Evolutionary conservation across 805 yeast species (phyloP), one percentile per base, ranked within the genome.

Genomic region (Myxozyma udenii): DNA sequence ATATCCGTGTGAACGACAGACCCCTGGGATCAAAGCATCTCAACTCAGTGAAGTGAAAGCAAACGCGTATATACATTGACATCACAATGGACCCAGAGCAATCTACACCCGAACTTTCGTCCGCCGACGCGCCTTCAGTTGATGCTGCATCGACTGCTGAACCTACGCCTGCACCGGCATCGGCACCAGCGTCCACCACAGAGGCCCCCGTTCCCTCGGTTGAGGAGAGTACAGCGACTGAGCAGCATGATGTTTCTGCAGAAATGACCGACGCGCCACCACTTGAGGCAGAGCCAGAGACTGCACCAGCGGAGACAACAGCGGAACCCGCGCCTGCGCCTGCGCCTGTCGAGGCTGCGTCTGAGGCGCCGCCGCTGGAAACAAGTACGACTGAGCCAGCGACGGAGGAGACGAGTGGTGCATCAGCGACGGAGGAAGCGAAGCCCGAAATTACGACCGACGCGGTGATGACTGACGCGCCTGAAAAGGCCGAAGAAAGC

Each of bases 221-320:
- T 11, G 26, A 12, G n/a, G 38, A 21, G 4, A 19, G 24, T n/a
- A 2, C 25, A 7, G 37, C 32, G 6, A 33, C 7, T 7, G 41
- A 21, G n/a, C 26, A 19, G 16, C 16, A 9, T 21, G 25, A 24
- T 40, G 19, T 22, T 19, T 45, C 44, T 23, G 43, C 50, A 11
- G 57, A 44, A 16, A 48, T 52, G 38, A 36, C 53, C 2, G 57
- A 48, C 40, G 57, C 53, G 36, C 50, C 55, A 3, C 24, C 46
- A 11, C 40, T 35, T n/a, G 46, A 30, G 26, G 21, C 48, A 23
- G 26, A 38, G 18, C 16, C 43, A 21, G 51, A 42, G 21, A 6
- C 42, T 2, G 36, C 21, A 6, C 28, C 41, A n/a, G 30, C 36
- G 6, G 44, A n/a, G 35, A 40, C 22, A 3, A n/a, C 41, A 9